Evolutionary conservation across 495 filamentous ascomycete species (phyloP).

Genomic region (Ascodesmis nigricans): DNA sequence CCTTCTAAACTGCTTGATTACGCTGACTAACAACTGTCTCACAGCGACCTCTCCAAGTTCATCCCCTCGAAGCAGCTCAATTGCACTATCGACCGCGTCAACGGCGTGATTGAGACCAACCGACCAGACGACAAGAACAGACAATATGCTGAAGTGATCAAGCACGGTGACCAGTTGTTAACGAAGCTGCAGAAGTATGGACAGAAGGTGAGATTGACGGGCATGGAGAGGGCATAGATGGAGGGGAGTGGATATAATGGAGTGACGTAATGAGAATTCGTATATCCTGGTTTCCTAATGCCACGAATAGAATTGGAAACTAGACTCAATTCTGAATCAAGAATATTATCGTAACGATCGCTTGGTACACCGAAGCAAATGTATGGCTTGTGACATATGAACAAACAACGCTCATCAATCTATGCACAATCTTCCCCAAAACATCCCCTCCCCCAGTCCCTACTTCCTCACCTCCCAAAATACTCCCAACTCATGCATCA

Average conservation of each 20-base stretch:
- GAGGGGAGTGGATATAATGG: too few species aligned
- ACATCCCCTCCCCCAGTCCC: too few species aligned
- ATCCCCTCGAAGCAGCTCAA: constrained; percentile 84
- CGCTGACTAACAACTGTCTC: constrained; percentile 3
- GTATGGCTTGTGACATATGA: too few species aligned
- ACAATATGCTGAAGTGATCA: constrained; percentile 91
- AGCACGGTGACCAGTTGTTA: constrained; percentile 88
- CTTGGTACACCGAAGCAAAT: too few species aligned
- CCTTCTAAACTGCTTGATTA: constrained; percentile 3
- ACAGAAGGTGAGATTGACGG: constrained; percentile 78
- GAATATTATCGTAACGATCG: too few species aligned
- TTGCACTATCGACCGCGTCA: constrained; percentile 93
- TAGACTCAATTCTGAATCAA: too few species aligned
- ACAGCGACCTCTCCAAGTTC: constrained; percentile 86
- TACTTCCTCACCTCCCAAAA: too few species aligned
- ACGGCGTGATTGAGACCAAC: constrained; percentile 94
- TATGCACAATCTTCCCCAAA: too few species aligned
- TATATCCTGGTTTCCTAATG: too few species aligned
- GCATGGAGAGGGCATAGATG: constrained; percentile 74
- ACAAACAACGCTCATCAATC: too few species aligned
- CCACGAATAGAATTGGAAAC: too few species aligned
- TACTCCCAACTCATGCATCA: constrained; percentile 1
- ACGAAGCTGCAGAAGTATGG: constrained; percentile 99
- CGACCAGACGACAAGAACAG: constrained; percentile 96
- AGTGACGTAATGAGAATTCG: too few species aligned